Base-by-base conservation (phyloP, 2,329 filamentous ascomycete species). In the Epichloe gansuensis region DNA sequence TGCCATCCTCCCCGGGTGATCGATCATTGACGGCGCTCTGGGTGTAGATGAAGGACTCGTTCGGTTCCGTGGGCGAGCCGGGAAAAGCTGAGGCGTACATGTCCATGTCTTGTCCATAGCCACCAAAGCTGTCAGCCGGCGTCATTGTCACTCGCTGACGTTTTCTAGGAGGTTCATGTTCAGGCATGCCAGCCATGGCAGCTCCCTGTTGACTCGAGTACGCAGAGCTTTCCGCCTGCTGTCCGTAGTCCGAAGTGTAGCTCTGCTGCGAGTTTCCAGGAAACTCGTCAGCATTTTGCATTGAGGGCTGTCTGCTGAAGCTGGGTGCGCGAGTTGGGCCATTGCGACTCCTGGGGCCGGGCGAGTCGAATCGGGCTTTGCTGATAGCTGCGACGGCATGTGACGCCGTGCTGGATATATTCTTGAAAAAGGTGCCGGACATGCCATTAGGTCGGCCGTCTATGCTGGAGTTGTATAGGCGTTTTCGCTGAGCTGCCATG, bases 311-410 rank as follows among this genome's bases (percentile, higher is more conserved):
- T 52, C 86, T 80, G 63, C 82, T 83, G 60, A 87, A 86, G 59
- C 84, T 83, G 39, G 83, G 77, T 0, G 85, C 80, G 43, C 83
- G 77, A 25, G 82, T 78, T 2, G 81, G 81, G 8, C 82, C 82
- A 59, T 79, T 82, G 35, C 80, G 78, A 53, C 72, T 75, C 54
- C 86, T 76, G 4, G 86, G 86, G 7, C 79, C 85, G 1, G 91
- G 90, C 2, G 91, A 95, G 65, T 96, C 91, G 61, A 96, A 86
- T 12, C 91, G 81, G 15, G 93, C 91, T 72, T 97, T 96, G 78
- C 88, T 96, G 68, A 98, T 94, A 54, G 93, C 91, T 56, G 90
- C 91, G 53, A 98, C 88, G 31, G 93, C 93, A 61, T 90, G 91
- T 4, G 88, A 93, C 1, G 93, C 91, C 1, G 90, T 95, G 57